A percentile compares a stretch with the other conserved stretches of the same genome.
phyloP scores from a whole-genome alignment of 805 yeast genomes.

The Kazachstania martiniae region DNA sequence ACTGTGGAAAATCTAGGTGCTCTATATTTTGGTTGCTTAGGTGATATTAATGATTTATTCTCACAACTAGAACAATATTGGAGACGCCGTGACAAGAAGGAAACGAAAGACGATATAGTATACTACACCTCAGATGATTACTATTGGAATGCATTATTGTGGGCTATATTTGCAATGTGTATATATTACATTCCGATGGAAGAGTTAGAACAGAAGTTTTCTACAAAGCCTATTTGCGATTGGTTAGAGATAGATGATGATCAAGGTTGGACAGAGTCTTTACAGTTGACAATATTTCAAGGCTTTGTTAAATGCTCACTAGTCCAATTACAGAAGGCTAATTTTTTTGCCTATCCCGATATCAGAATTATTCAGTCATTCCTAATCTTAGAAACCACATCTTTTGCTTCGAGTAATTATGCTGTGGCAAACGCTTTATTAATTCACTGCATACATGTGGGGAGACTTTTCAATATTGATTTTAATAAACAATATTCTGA shows the following conservation, averaged over 20 bases:
- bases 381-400: constrained; percentile 20
- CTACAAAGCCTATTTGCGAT: constrained; percentile 4
- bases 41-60: constrained; percentile 23
- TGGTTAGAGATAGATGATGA: constrained; percentile 4
- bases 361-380: constrained; percentile 19
- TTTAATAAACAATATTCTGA: constrained; percentile 13
- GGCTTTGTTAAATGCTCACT: constrained; percentile 11
- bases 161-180: constrained; percentile 22
- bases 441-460: constrained; percentile 15
- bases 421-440: constrained; percentile 12
- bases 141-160: constrained; percentile 20
- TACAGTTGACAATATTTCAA: constrained; percentile 9
- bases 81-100: constrained; percentile 10
- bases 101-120: background rate
- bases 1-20: constrained; percentile 25
- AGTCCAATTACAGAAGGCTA: constrained; percentile 9
- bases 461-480: constrained; percentile 17
- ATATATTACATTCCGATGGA: constrained; percentile 20
- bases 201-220: constrained; percentile 6
- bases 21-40: constrained; percentile 23
- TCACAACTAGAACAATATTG: constrained; percentile 16
- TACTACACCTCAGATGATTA: constrained; percentile 13
- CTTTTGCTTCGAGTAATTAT: constrained; percentile 8
- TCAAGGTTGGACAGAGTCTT: constrained; percentile 9
- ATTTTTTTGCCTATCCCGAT: constrained; percentile 18